These are phyloP conservation scores for Blastomyces percursus DNA, from an alignment of 2,329 filamentous ascomycete genomes.

Conservation along the genomic window DNA sequence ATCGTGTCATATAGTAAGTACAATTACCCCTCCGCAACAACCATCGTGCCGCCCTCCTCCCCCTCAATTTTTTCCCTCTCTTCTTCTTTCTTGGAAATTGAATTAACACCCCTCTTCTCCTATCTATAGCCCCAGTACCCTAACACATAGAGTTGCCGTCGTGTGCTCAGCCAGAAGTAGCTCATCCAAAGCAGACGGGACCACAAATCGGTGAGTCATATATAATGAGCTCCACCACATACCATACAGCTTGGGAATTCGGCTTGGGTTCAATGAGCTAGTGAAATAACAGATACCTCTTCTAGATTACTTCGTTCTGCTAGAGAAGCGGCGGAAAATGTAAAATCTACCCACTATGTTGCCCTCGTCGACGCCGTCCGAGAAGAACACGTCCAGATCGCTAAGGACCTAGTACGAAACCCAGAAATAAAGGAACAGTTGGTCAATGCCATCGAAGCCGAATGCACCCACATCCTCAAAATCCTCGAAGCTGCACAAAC, in stretches of 20 bases:
- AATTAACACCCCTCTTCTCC: conserved; percentile 1
- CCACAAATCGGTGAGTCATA: conserved; percentile 73
- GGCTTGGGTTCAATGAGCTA: not conserved
- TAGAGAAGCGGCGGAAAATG: conserved; percentile 39
- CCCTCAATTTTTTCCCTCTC: not conserved
- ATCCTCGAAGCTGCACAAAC: conserved; percentile 55
- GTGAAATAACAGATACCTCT: not conserved
- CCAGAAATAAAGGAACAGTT: conserved; percentile 48
- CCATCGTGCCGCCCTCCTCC: conserved; percentile 2
- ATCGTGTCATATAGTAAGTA: conserved; percentile 59
- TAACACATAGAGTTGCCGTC: conserved; percentile 66
- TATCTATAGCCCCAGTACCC: conserved; percentile 46
- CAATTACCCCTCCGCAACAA: conserved; percentile 13
- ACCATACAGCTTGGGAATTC: not conserved
- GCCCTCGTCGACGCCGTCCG: conserved; percentile 70
- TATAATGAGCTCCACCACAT: not conserved
- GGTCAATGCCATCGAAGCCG: conserved; percentile 56
- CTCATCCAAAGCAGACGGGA: conserved; percentile 87
- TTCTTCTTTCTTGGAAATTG: not conserved
- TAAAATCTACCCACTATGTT: conserved; percentile 50
- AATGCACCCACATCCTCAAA: conserved; percentile 71
- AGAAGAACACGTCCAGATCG: conserved; percentile 67
- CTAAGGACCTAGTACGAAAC: conserved; percentile 51
- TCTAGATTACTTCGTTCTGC: conserved; percentile 38
- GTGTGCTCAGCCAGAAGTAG: conserved; percentile 94